A percentile compares a stretch with the other conserved stretches of the same genome.
Conservation (phyloP, 106 monocot genomes). For the Phalaenopsis aphrodite region DNA sequence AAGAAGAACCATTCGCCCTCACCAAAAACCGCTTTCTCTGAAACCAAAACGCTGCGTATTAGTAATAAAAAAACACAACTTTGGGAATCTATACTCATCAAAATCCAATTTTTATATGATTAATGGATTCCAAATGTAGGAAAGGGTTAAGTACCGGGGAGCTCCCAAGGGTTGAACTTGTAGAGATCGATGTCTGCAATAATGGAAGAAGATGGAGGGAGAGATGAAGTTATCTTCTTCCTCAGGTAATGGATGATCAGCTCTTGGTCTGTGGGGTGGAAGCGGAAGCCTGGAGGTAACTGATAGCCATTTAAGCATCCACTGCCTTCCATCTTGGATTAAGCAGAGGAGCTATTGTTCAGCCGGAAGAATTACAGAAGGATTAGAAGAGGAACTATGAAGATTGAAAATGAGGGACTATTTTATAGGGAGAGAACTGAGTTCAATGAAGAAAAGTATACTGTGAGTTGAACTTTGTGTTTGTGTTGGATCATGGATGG, state of each 20-base stretch:
- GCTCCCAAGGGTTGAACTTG: constrained; percentile 49
- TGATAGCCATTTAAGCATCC: background rate
- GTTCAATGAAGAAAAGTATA: no score
- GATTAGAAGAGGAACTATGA: no score
- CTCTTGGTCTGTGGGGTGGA: constrained; percentile 41
- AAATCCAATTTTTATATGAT: background rate
- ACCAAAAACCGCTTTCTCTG: constrained; percentile 40
- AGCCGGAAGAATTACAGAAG: no score
- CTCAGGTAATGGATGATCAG: constrained; percentile 31
- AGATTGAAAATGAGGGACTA: no score
- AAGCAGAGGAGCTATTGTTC: background rate
- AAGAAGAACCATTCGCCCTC: constrained; percentile 52
- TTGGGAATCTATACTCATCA: background rate
- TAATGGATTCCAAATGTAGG: background rate
- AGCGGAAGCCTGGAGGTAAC: constrained; percentile 34
- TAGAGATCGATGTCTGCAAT: constrained; percentile 34
- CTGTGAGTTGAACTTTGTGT: no score
- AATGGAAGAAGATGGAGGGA: constrained; percentile 13
- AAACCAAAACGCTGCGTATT: background rate
- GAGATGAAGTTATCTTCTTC: constrained; percentile 19
- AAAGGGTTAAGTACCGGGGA: constrained; percentile 20
- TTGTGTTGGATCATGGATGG: no score
- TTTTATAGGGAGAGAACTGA: no score
- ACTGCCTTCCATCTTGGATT: constrained; percentile 1
- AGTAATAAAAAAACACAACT: background rate